Base-by-base conservation (phyloP, 2,329 filamentous ascomycete genomes). In the Neocucurbitaria cava region DNA sequence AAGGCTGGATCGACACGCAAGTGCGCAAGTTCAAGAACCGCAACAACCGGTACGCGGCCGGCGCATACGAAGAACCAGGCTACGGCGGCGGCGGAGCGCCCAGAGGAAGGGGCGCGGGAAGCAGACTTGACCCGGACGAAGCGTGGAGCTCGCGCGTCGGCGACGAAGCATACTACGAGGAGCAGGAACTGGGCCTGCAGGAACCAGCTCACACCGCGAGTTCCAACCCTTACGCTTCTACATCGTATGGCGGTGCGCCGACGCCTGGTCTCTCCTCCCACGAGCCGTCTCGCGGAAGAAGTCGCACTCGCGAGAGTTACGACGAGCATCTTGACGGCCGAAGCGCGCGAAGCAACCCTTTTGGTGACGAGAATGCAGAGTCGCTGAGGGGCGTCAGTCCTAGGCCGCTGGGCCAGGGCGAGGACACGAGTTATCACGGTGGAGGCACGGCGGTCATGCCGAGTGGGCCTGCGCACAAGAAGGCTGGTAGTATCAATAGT, bases 71-170 rank as follows among this genome's bases (percentile, higher is more conserved):
- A 78, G 90, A 92, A 65, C 78, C 83, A 5, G 73, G 75, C 39
- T 77, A 74, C 54, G 75, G 47, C 15, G 72, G 69, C 13, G 58
- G 59, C 35, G 46, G 46, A 40, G 52, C 54, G 28, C n/a, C n/a
- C n/a, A 71, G 71, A 17, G 78, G 78, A 50, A 70, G 74, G 26
- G 77, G 78, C 41, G 68, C 64, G 47, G 70, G 58, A 39, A 88
- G 89, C 72, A 86, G 87, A 1, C 82, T 92, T 41, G 91, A 95
- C 68, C 90, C 90, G 1, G 91, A 96, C 71, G 90, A 93, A 69
- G 90, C 91, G 1, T 96, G 92, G 92, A 91, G 95, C 77, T 78
- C 90, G 59, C 82, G 90, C 55, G 90, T 96, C 4, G 90, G 89
- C 53, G 82, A 87, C 64, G 90, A 93, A 74, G 85, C 88, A 17